Percentiles rank a stretch among this genome's conserved stretches.
These are phyloP conservation scores for Chrysophaeum taylorii DNA, from an alignment of 352 stramenopile species.

Conservation along the genomic window DNA sequence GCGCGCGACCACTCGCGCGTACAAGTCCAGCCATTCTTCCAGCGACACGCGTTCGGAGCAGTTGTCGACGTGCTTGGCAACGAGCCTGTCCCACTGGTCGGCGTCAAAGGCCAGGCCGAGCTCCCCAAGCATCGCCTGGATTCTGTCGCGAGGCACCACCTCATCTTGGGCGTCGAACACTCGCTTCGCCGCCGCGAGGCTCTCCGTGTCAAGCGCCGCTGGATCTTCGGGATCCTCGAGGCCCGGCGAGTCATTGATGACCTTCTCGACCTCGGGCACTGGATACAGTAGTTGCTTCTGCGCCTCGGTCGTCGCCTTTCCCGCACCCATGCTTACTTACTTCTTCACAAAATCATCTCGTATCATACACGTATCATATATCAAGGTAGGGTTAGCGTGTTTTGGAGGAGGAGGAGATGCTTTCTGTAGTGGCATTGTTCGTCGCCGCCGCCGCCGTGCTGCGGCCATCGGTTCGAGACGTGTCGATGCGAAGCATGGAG, in stretches of 20 bases:
- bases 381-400: no score
- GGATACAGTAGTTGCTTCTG: no score
- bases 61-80: background rate
- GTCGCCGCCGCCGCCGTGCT: no score
- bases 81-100: background rate
- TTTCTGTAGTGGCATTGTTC: no score
- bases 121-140: background rate
- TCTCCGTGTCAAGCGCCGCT: background rate
- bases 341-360: no score
- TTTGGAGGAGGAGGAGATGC: no score
- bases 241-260: background rate
- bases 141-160: background rate
- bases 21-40: background rate
- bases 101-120: background rate
- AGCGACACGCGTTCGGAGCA: background rate
- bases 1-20: background rate
- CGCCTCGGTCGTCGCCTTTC: no score
- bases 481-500: no score
- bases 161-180: background rate
- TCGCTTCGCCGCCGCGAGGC: background rate
- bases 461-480: no score
- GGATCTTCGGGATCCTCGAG: background rate
- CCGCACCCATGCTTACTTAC: no score
- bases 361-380: no score
- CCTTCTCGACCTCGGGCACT: background rate